Percentiles rank a stretch among this genome's conserved stretches.
Conservation (phyloP, 78 protist species). For the Cavenderia fasciculata region DNA sequence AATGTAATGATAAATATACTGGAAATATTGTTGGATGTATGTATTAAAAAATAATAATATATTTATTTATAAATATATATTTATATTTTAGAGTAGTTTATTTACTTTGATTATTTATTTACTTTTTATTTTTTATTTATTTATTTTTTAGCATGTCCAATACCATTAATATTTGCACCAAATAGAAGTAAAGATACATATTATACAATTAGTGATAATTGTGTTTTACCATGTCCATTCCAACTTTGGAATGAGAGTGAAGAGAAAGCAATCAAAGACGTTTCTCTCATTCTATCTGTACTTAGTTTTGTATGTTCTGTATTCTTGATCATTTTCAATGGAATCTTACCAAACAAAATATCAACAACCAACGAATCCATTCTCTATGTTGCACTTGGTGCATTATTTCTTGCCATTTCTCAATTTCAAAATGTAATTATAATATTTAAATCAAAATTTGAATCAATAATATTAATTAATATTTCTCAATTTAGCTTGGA, state of each 20-base stretch:
- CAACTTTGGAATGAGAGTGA: background rate
- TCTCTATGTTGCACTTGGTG: background rate
- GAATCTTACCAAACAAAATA: constrained; percentile 14
- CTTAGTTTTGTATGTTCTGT: background rate
- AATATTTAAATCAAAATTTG: background rate
- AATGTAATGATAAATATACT: background rate
- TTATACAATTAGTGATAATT: background rate
- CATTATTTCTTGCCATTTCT: constrained; percentile 4
- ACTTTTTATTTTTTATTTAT: background rate
- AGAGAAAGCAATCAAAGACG: background rate
- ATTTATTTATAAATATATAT: no score
- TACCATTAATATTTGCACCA: background rate
- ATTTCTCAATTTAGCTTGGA: background rate
- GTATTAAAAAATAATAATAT: no score
- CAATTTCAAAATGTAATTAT: background rate
- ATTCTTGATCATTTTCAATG: constrained; percentile 10
- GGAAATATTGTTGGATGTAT: background rate
- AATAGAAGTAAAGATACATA: background rate
- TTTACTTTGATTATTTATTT: background rate
- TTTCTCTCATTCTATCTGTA: background rate
- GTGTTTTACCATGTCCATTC: constrained; percentile 11
- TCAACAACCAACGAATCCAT: background rate
- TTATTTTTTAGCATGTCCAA: constrained; percentile 2
- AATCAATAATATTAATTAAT: background rate
- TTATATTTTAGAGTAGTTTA: background rate